Evolutionary conservation across 1,139 yeast species (phyloP), one percentile per base, ranked within the genome.

Genomic region (Scheffersomyces cryptocercus): DNA sequence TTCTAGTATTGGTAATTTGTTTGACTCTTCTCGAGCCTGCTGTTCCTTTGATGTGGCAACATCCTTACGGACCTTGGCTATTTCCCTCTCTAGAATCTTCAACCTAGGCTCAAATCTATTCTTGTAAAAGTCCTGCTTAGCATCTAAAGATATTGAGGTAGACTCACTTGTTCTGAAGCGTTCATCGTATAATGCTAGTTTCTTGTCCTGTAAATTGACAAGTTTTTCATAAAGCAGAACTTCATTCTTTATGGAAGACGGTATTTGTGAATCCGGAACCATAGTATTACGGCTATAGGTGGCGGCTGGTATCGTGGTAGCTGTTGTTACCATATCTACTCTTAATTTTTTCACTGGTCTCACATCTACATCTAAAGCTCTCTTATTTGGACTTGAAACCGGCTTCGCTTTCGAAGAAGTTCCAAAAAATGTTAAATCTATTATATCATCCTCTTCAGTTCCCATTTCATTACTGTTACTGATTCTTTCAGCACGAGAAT

Each of bases 111-210:
- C 44, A 36, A 50, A 58, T 31, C 44, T 47, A 26, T 41, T 44
- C 20, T 35, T 33, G 32, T 49, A 49, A 51, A 55, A 58, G 15
- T 44, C 45, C 13, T 50, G 47, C 36, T 58, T 58, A 15, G 57
- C 54, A 36, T 58, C 62, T 4, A 54, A 42, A 5, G 60, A 55
- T 24, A 58, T 51, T 5, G 59, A 54, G 8, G 61, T 55, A 8
- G 59, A 55, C 33, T 53, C 59, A 37, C 45, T 40, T 14, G 45
- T 43, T n/a, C 36, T 33, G 28, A 49, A 49, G n/a, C 50, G 38
- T 13, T 53, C 50, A 8, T 52, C 48, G 31, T 42, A 50, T 12
- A 53, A 40, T 33, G 30, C 28, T 30, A 53, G 42, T 35, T 51
- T 51, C 35, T 43, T 32, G 13, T 53, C 54, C 29, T 51, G 54